Evolutionary conservation across 1,284 basidiomycete species (phyloP), one percentile per base, ranked within the genome.

Genomic region (Malassezia dermatis): DNA sequence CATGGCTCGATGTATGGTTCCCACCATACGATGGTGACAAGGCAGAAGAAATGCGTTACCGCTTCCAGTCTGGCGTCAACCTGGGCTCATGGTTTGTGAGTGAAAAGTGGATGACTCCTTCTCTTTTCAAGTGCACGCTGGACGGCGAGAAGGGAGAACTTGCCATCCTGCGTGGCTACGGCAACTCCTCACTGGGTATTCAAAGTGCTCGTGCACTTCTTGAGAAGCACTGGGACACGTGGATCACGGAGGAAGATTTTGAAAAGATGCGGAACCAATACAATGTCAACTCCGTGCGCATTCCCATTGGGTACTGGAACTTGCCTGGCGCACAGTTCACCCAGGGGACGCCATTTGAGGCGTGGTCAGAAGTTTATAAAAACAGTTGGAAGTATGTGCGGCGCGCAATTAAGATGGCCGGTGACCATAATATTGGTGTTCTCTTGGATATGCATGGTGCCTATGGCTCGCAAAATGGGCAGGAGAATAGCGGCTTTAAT

Each of bases 181-280:
- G 75, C 80, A 84, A 65, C 78, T 83, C 56, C 79, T 79, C 23
- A 78, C 56, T 71, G 8, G 75, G 76, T 27, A 62, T 76, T 15
- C 63, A 65, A 40, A 71, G 69, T 59, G 83, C 85, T 17, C 60
- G 56, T 17, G 59, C 66, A 12, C 59, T 60, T 52, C 60, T 88
- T 55, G 85, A 88, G 73, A 78, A 78, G 40, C 86, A 86, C 73
- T 88, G 86, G 86, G 84, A 85, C 63, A 84, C 83, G 6, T 88
- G 83, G 76, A 82, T 88, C 71, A 82, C 78, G n/a, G 76, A 77
- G 49, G 67, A 69, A 28, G 77, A 78, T 54, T 77, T 78, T 56
- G 63, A 76, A 51, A 55, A 69, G 57, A 27, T 57, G 54, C 50
- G 67, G 66, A 60, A 71, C 7, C 11, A 34, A n/a, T n/a, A n/a